phyloP scores from a whole-genome alignment of 495 filamentous ascomycete genomes.

The Talaromyces wortmannii region DNA sequence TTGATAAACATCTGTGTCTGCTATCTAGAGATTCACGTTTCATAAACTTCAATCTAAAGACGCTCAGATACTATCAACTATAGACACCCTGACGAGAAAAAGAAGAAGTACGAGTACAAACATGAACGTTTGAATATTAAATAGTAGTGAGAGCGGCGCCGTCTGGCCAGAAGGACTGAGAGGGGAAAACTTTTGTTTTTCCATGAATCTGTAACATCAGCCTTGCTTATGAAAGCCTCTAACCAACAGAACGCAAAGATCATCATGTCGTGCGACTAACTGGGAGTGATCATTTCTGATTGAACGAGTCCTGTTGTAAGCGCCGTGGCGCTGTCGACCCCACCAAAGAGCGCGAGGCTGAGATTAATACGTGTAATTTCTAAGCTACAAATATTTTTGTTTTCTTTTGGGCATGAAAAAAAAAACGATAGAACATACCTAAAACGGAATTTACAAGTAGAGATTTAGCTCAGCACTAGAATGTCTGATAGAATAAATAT shows the following conservation, averaged over 20 bases:
- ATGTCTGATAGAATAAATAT: too few relatives aligned
- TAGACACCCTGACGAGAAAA: neutral
- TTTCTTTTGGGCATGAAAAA: too few relatives aligned
- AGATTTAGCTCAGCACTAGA: too few relatives aligned
- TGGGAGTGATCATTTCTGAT: neutral
- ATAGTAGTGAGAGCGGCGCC: neutral
- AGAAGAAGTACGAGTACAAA: neutral
- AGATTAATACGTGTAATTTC: too few relatives aligned
- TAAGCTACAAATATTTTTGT: too few relatives aligned
- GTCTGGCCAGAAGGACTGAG: neutral
- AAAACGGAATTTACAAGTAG: too few relatives aligned
- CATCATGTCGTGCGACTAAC: neutral
- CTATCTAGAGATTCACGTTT: neutral
- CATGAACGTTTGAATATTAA: neutral
- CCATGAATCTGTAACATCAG: neutral
- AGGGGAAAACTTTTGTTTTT: neutral
- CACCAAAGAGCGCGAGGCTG: too few relatives aligned
- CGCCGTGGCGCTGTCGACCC: neutral
- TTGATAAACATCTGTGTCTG: neutral
- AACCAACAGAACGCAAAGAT: neutral
- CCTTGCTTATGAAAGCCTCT: neutral
- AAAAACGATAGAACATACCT: too few relatives aligned
- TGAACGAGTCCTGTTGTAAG: neutral
- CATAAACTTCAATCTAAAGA: neutral
- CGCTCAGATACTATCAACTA: neutral